Conservation (phyloP, 495 filamentous ascomycete species). For the Penicillium herquei region DNA sequence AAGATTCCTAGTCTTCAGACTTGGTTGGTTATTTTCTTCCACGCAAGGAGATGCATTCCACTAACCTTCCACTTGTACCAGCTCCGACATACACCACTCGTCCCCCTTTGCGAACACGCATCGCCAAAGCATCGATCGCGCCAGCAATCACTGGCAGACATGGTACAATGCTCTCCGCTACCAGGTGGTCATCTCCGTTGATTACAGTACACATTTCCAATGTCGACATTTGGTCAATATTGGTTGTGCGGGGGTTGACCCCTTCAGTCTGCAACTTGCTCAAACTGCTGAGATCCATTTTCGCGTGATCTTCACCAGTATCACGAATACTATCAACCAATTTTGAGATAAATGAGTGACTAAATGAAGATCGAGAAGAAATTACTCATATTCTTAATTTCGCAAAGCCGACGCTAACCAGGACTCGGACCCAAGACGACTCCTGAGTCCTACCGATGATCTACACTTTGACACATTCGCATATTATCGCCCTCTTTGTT, state of each 20-base stretch:
- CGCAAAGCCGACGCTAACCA: constrained; percentile 6
- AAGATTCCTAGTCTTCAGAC: constrained; percentile 35
- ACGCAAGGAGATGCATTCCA: background rate
- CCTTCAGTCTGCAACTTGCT: constrained; percentile 34
- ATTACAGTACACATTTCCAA: constrained; percentile 36
- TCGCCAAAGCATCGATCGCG: constrained; percentile 31
- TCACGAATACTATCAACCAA: background rate
- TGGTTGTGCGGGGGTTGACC: constrained; percentile 27
- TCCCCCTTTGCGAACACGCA: constrained; percentile 35
- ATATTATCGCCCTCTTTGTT: background rate
- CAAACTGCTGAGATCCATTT: constrained; percentile 27
- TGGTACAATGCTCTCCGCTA: constrained; percentile 28
- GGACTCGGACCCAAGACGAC: background rate
- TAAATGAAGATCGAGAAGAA: background rate
- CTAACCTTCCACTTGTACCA: constrained; percentile 40
- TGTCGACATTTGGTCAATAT: constrained; percentile 37
- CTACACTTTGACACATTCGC: background rate
- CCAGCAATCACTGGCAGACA: constrained; percentile 32
- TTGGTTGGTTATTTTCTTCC: background rate
- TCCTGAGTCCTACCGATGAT: background rate
- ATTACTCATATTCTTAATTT: background rate
- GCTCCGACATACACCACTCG: constrained; percentile 41
- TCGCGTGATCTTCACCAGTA: background rate
- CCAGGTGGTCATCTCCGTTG: constrained; percentile 33
- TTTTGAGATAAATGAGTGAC: background rate